These are phyloP conservation scores for Pleoardoris graminearum DNA, from an alignment of 2,329 filamentous ascomycete genomes.

Conservation along the genomic window DNA sequence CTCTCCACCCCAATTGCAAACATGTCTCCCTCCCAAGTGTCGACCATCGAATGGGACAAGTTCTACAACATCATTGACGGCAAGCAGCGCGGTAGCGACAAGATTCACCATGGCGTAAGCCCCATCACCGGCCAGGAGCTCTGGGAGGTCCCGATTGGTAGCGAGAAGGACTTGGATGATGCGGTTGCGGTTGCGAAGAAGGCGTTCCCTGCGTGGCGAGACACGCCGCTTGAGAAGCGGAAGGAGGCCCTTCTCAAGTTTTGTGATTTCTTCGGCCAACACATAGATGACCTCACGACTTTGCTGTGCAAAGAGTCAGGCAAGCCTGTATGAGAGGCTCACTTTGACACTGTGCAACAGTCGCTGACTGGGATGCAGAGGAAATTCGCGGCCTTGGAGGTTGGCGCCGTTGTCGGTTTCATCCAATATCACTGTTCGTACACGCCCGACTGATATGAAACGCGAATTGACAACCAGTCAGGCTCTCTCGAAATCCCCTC, in stretches of 20 bases:
- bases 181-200: conserved; percentile 54
- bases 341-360: too few species aligned
- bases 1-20: conserved; percentile 15
- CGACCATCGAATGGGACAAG: conserved; percentile 46
- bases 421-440: conserved; percentile 44
- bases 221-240: conserved; percentile 38
- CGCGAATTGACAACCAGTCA: conserved; percentile 6
- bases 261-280: conserved; percentile 27
- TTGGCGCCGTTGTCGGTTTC: conserved; percentile 40
- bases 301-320: conserved; percentile 43
- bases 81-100: conserved; percentile 49
- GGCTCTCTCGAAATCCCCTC: conserved; percentile 39
- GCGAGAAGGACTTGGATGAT: conserved; percentile 54
- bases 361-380: conserved; percentile 32
- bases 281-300: conserved; percentile 35
- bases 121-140: conserved; percentile 56
- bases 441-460: not conserved
- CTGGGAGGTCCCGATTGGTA: conserved; percentile 56
- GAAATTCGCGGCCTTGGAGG: conserved; percentile 48
- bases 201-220: conserved; percentile 54
- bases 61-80: conserved; percentile 60
- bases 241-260: conserved; percentile 38
- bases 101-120: conserved; percentile 54
- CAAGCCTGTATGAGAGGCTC: conserved; percentile 35
- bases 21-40: conserved; percentile 53